Evolutionary conservation across 164 flowering plant species (phyloP), one percentile per base, ranked within the genome.

Genomic region (Vitis rotundifolia): DNA sequence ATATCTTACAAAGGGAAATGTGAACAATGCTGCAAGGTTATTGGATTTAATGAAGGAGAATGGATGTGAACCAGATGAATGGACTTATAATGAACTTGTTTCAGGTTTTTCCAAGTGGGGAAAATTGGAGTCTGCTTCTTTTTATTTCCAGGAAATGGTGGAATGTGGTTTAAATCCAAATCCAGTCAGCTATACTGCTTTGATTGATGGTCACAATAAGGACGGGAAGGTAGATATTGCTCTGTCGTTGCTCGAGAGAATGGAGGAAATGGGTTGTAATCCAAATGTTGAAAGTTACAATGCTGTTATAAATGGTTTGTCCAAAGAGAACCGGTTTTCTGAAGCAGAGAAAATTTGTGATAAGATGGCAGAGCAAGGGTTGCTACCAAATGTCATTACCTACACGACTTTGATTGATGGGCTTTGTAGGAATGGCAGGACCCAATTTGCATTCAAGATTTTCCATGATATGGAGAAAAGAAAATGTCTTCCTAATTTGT

Each of bases 191-290:
- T 90, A 84, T 66, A 83, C 90, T 58, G 80, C 91, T 67, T 74
- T 92, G 54, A 91, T 92, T 76, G 93, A 89, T 77, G 91, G 97
- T 37, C 83, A 83, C 60, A 91, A 88, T 68, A 91, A 86, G 79
- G 73, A 70, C 63, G 91, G 86, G 63, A 79, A 87, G 66, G 48
- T 84, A 29, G 92, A 89, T 54, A 69, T 13, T 75, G 93, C 89
- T 3, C 71, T 86, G 79, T 68, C 81, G 6, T 73, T 91, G 65
- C 65, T 89, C 65, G 76, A 81, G 49, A 82, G 61, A 76, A 88
- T 93, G 93, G 75, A 76, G 76, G 63, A 80, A 67, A 61, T 58
- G 62, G 87, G 84, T 68, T 82, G 86, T 66, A 2, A 47, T 18
- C 89, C 90, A 14, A 72, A 67, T 69, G 73, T 73, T 70, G 87